Conservation (phyloP, 805 yeast species). For the Schwanniomyces polymorphus region DNA sequence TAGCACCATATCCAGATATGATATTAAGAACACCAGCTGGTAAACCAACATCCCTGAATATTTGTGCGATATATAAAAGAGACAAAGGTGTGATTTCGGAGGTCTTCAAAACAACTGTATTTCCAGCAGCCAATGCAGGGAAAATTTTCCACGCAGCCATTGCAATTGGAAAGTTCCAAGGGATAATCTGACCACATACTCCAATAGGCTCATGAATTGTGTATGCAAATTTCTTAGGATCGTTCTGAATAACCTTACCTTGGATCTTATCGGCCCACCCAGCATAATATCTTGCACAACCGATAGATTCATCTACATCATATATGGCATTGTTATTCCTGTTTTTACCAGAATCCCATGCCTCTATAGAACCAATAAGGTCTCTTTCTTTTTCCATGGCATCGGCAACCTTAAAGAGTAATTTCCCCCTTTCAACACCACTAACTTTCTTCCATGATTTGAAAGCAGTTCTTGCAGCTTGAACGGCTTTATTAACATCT, state of each 20-base stretch:
- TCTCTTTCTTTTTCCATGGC: constrained; percentile 32
- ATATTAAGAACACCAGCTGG: constrained; percentile 78
- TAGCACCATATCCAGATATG: constrained; percentile 66
- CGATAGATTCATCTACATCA: constrained; percentile 49
- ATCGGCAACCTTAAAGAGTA: constrained; percentile 38
- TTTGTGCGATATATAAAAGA: constrained; percentile 56
- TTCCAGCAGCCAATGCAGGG: constrained; percentile 82
- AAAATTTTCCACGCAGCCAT: constrained; percentile 84
- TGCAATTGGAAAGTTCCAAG: constrained; percentile 49
- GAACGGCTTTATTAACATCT: constrained; percentile 44
- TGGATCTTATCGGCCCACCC: constrained; percentile 63
- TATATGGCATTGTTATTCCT: constrained; percentile 45
- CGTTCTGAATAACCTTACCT: constrained; percentile 46
- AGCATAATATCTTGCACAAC: constrained; percentile 52
- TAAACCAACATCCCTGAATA: constrained; percentile 66
- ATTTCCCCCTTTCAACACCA: constrained; percentile 41
- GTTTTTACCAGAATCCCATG: constrained; percentile 52
- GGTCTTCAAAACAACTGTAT: constrained; percentile 68
- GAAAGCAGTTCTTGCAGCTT: constrained; percentile 38
- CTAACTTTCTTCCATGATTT: constrained; percentile 47
- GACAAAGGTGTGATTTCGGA: constrained; percentile 79
- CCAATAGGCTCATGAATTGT: constrained; percentile 61
- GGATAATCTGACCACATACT: constrained; percentile 47
- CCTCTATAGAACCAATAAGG: constrained; percentile 38
- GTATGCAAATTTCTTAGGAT: constrained; percentile 57